Evolutionary conservation across 768 basidiomycete species (phyloP).

Genomic region (Guyanaporus albipodus): DNA sequence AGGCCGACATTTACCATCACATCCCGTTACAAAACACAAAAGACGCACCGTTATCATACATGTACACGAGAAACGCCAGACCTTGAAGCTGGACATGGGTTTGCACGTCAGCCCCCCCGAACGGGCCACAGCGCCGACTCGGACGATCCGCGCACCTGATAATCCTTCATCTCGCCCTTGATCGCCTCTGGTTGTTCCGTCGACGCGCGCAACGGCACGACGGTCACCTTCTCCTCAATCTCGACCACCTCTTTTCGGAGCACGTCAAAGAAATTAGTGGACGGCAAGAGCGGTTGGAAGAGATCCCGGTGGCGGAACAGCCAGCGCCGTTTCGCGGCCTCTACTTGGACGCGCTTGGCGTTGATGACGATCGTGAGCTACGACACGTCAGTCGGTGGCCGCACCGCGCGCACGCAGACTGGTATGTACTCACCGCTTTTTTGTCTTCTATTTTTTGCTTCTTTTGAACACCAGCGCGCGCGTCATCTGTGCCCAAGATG

Average conservation of each 20-base stretch:
- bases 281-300: constrained; percentile 46
- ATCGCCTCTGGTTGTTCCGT: constrained; percentile 49
- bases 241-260: constrained; percentile 32
- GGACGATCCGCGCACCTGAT: constrained; percentile 44
- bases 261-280: constrained; percentile 36
- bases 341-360: constrained; percentile 35
- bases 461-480: constrained; percentile 12
- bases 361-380: constrained; percentile 42
- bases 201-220: constrained; percentile 37
- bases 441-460: constrained; percentile 35
- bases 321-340: constrained; percentile 45
- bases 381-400: background rate
- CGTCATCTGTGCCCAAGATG: background rate
- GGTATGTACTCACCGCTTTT: constrained; percentile 35
- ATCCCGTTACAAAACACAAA: background rate
- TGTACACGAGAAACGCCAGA: constrained; percentile 58
- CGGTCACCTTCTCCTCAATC: constrained; percentile 23
- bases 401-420: background rate
- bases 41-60: constrained; percentile 60
- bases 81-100: constrained; percentile 46
- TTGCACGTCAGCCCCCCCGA: background rate
- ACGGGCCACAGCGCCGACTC: background rate
- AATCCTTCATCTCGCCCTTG: constrained; percentile 63
- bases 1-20: background rate
- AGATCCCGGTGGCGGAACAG: constrained; percentile 40